Conservation (phyloP, 495 filamentous ascomycete species). For the Aspergillus biplanus region DNA sequence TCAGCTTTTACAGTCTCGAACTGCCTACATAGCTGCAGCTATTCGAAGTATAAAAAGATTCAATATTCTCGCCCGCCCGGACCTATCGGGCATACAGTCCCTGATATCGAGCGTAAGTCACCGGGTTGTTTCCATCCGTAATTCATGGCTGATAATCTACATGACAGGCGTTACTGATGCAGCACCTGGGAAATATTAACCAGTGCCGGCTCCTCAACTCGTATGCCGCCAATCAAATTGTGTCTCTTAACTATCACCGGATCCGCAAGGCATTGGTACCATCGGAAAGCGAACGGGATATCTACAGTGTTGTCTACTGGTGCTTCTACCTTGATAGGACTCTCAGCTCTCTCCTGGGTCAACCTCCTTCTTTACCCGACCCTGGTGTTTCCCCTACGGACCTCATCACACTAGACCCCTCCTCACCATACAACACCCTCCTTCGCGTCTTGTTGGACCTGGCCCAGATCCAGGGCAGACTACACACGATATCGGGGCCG, state of each 20-base stretch:
- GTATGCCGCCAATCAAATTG: constrained; percentile 34
- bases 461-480: constrained; percentile 31
- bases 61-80: constrained; percentile 29
- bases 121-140: neutral
- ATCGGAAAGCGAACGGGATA: constrained; percentile 26
- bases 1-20: constrained; percentile 28
- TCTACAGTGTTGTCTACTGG: constrained; percentile 32
- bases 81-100: constrained; percentile 29
- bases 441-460: constrained; percentile 30
- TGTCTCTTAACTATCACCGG: constrained; percentile 32
- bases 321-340: constrained; percentile 38
- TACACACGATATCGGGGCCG: constrained; percentile 13
- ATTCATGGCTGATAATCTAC: neutral
- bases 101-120: constrained; percentile 34
- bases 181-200: constrained; percentile 29
- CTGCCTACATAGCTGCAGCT: constrained; percentile 24
- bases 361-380: constrained; percentile 30
- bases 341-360: constrained; percentile 32
- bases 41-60: constrained; percentile 26
- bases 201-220: constrained; percentile 35
- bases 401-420: constrained; percentile 16
- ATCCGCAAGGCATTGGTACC: constrained; percentile 3
- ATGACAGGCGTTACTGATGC: constrained; percentile 34
- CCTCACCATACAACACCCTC: constrained; percentile 25
- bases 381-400: constrained; percentile 22